A percentile compares a stretch with the other conserved stretches of the same genome.
These are phyloP conservation scores for Acacia acuminata DNA, from an alignment of 306 rosid species.

Conservation along the genomic window DNA sequence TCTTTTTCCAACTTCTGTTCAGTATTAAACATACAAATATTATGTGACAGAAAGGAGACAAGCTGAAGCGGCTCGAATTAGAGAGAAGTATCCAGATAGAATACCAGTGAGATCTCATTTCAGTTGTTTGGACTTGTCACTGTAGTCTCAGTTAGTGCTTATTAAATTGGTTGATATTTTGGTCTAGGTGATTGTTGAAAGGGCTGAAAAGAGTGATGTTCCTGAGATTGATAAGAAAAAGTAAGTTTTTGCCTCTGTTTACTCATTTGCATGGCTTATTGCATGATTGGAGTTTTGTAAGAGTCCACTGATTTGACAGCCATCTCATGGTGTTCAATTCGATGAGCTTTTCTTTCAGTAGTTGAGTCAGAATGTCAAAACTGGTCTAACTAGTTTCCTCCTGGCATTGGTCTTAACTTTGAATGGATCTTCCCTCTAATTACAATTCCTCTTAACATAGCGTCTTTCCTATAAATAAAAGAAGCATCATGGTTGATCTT, in stretches of 20 bases:
- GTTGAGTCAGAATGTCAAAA: background rate
- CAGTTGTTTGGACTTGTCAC: background rate
- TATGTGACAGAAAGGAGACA: slow-evolving; percentile 58
- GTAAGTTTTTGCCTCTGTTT: slow-evolving; percentile 36
- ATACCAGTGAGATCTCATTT: slow-evolving; percentile 55
- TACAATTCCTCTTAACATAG: background rate
- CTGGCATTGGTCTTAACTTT: background rate
- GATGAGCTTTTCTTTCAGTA: background rate
- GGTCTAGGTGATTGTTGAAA: slow-evolving; percentile 71
- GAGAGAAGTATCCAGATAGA: slow-evolving; percentile 73
- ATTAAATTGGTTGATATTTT: background rate
- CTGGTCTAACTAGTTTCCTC: background rate
- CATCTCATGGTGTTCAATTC: background rate
- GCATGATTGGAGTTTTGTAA: background rate
- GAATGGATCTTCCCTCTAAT: background rate
- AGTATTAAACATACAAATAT: background rate
- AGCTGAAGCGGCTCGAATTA: slow-evolving; percentile 66
- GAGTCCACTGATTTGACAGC: background rate
- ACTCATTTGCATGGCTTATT: background rate
- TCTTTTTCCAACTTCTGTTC: background rate
- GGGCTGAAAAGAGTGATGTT: slow-evolving; percentile 66
- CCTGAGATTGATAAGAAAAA: slow-evolving; percentile 70
- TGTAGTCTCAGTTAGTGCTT: background rate
- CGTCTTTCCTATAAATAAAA: background rate
- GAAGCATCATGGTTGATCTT: background rate